A percentile compares a stretch with the other conserved stretches of the same genome.
phyloP scores from a whole-genome alignment of 768 basidiomycete genomes.

The Infundibulicybe gibba region DNA sequence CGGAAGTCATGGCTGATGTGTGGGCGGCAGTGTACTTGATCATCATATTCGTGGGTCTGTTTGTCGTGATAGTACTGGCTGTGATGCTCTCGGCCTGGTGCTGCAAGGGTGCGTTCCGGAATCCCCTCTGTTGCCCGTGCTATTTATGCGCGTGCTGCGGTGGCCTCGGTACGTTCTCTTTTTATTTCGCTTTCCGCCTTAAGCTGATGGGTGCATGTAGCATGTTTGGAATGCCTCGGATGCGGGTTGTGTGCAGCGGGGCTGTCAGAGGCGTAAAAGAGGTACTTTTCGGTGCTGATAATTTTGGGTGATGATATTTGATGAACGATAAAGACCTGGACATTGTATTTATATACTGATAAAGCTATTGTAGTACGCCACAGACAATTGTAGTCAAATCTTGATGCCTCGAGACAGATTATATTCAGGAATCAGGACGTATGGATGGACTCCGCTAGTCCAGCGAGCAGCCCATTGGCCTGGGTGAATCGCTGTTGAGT shows the following conservation, averaged over 20 bases:
- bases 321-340: no score
- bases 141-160: conserved; percentile 74
- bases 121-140: conserved; percentile 66
- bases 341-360: no score
- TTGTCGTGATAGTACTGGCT: conserved; percentile 48
- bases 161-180: conserved; percentile 45
- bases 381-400: no score
- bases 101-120: conserved; percentile 59
- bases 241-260: conserved; percentile 66
- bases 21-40: conserved; percentile 55
- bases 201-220: conserved; percentile 21
- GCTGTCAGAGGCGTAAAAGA: conserved; percentile 19
- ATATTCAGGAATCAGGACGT: no score
- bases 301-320: no score
- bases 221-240: conserved; percentile 66
- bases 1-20: not conserved
- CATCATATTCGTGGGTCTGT: conserved; percentile 59
- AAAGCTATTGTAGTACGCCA: no score
- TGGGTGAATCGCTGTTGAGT: no score
- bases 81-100: conserved; percentile 66
- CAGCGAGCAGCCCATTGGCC: no score
- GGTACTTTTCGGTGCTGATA: no score
- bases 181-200: not conserved
- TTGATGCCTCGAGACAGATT: no score
- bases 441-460: no score